These are phyloP conservation scores for Candida manassasensis DNA, from an alignment of 805 yeast species.

Conservation along the genomic window DNA sequence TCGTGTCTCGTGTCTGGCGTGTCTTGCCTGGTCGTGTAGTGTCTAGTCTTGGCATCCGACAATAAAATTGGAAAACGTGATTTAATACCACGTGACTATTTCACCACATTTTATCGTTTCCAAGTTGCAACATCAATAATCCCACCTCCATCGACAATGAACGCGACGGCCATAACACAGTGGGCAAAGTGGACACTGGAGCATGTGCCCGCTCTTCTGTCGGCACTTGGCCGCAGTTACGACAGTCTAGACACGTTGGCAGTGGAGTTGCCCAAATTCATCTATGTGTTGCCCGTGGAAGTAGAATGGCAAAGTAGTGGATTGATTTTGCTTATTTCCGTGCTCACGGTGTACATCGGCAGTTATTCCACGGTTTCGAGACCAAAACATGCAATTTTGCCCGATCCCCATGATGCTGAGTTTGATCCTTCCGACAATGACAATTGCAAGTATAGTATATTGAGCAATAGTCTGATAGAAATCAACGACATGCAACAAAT, in stretches of 20 bases:
- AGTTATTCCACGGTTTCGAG: conserved; percentile 17
- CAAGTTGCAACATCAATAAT: too few species aligned
- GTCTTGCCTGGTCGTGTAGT: too few species aligned
- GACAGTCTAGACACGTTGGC: background rate
- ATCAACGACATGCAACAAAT: conserved; percentile 5
- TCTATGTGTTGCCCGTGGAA: background rate
- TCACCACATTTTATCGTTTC: too few species aligned
- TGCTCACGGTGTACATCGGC: conserved; percentile 20
- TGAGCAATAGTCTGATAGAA: conserved; percentile 8
- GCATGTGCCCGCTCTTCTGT: too few species aligned
- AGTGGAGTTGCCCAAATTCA: background rate
- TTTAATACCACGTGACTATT: too few species aligned
- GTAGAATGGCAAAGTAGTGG: background rate
- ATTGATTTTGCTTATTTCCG: conserved; percentile 15
- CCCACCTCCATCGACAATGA: too few species aligned
- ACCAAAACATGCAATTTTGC: conserved; percentile 21
- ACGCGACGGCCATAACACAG: too few species aligned
- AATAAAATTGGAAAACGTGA: too few species aligned
- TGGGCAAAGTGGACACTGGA: too few species aligned
- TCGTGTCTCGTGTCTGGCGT: too few species aligned
- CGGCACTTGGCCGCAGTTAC: background rate
- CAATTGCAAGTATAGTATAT: conserved; percentile 9
- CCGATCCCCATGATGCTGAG: conserved; percentile 12
- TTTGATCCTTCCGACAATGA: conserved; percentile 24
- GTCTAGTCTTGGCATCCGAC: too few species aligned